Evolutionary conservation across 169 alveolate genomes (phyloP).

Genomic region (Plasmodium reichenowi): DNA sequence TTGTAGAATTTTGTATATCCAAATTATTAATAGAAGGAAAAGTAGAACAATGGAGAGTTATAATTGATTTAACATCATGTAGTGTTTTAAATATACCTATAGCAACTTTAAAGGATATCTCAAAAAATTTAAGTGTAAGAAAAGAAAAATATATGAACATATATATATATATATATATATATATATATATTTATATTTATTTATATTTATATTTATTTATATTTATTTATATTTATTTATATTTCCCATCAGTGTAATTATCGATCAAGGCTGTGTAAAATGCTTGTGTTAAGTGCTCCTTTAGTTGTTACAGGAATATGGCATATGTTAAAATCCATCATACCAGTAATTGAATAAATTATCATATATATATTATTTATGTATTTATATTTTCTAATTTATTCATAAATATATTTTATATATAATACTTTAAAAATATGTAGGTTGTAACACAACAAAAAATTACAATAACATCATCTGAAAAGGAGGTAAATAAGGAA

Average conservation of each 20-base stretch:
- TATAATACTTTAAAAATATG: background rate
- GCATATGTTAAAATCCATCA: constrained; percentile 62
- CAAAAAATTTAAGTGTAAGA: constrained; percentile 79
- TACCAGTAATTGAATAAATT: constrained; percentile 29
- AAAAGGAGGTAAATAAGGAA: constrained; percentile 18
- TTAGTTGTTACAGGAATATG: constrained; percentile 56
- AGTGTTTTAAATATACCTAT: constrained; percentile 81
- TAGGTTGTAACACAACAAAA: constrained; percentile 61
- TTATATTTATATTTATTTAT: too few relatives aligned
- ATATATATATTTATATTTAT: background rate
- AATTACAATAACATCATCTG: constrained; percentile 46
- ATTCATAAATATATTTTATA: background rate
- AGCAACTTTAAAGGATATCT: constrained; percentile 80
- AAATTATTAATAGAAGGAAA: constrained; percentile 81
- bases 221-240: background rate
- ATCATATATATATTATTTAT: background rate
- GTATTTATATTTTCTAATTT: background rate
- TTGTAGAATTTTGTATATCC: constrained; percentile 78
- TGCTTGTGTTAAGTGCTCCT: constrained; percentile 59
- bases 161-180: background rate
- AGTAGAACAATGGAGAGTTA: constrained; percentile 85
- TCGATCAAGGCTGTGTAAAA: constrained; percentile 47
- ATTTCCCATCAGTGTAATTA: constrained; percentile 36
- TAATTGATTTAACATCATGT: constrained; percentile 81
- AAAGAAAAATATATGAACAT: background rate